Conservation (phyloP, 2,329 filamentous ascomycete species). For the Geosmithia putterillii region DNA sequence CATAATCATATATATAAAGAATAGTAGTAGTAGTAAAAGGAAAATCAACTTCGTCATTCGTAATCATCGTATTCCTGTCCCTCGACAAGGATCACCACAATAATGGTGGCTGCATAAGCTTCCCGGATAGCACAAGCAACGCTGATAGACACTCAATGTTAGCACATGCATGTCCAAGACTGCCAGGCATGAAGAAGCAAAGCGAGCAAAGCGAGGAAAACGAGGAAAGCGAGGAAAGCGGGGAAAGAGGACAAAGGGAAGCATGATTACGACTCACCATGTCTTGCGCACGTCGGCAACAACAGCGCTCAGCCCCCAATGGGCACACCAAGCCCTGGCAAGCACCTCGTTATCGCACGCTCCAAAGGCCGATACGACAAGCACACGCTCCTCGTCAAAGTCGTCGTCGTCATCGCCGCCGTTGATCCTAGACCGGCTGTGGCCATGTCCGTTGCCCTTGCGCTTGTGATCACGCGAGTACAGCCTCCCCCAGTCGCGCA, state of each 20-base stretch:
- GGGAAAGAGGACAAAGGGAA: not conserved
- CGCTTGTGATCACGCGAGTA: constrained; percentile 10
- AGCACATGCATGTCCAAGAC: not conserved
- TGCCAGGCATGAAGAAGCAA: not conserved
- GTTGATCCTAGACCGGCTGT: too few relatives aligned
- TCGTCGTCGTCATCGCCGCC: constrained; percentile 17
- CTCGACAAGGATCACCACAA: constrained; percentile 58
- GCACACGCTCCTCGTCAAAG: constrained; percentile 49
- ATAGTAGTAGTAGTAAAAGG: not conserved
- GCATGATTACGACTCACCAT: constrained; percentile 47
- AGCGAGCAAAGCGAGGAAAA: not conserved
- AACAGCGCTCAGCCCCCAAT: constrained; percentile 61
- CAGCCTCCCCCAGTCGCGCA: constrained; percentile 51
- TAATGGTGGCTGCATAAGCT: constrained; percentile 61
- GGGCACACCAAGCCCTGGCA: constrained; percentile 64
- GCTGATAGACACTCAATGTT: constrained; percentile 26
- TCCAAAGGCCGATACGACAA: constrained; percentile 62
- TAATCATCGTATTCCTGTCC: constrained; percentile 31
- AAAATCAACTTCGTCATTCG: constrained; percentile 16
- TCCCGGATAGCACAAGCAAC: constrained; percentile 65
- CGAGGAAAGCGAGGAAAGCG: not conserved
- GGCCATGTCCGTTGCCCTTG: constrained; percentile 5
- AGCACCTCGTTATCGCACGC: constrained; percentile 66
- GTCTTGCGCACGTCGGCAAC: constrained; percentile 58
- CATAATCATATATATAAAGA: not conserved